Evolutionary conservation across 345 rosid species (phyloP).

Genomic region (Boechera divaricarpa): DNA sequence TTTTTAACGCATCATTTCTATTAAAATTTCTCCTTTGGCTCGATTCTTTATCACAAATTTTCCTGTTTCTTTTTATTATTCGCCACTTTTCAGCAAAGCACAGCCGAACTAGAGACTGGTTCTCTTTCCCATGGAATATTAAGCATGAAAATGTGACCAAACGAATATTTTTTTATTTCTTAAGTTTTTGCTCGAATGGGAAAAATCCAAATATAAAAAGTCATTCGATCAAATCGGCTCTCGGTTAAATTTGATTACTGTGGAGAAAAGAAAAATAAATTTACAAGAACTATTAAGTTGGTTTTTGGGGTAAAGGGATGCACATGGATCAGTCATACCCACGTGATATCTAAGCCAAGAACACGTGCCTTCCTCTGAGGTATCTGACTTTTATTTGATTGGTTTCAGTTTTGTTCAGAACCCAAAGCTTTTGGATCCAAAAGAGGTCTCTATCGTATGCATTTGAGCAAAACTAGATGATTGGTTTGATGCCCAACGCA

Average conservation of each 20-base stretch:
- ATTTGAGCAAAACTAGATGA: conserved; percentile 49
- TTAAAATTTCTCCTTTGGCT: conserved; percentile 14
- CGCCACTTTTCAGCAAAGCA: conserved; percentile 36
- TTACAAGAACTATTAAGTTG: conserved; percentile 17
- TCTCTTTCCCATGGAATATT: neutral
- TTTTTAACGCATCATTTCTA: neutral
- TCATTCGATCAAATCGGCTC: neutral
- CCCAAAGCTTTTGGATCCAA: conserved; percentile 45
- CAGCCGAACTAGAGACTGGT: conserved; percentile 21
- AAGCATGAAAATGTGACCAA: neutral
- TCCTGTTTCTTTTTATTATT: conserved; percentile 7
- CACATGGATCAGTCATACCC: conserved; percentile 46
- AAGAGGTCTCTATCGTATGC: conserved; percentile 49
- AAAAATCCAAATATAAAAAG: neutral
- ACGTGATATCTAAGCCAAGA: conserved; percentile 45
- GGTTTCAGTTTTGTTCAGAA: conserved; percentile 34
- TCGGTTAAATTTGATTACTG: neutral
- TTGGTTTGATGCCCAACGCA: conserved; percentile 39
- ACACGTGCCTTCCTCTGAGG: conserved; percentile 43
- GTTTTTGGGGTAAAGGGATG: conserved; percentile 39
- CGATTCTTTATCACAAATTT: conserved; percentile 7
- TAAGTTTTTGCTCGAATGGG: neutral
- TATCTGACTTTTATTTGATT: conserved; percentile 47
- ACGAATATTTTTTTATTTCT: conserved; percentile 1
- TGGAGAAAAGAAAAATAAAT: neutral